These are phyloP conservation scores for Gyromitra esculenta DNA, from an alignment of 2,329 filamentous ascomycete genomes.

Conservation along the genomic window DNA sequence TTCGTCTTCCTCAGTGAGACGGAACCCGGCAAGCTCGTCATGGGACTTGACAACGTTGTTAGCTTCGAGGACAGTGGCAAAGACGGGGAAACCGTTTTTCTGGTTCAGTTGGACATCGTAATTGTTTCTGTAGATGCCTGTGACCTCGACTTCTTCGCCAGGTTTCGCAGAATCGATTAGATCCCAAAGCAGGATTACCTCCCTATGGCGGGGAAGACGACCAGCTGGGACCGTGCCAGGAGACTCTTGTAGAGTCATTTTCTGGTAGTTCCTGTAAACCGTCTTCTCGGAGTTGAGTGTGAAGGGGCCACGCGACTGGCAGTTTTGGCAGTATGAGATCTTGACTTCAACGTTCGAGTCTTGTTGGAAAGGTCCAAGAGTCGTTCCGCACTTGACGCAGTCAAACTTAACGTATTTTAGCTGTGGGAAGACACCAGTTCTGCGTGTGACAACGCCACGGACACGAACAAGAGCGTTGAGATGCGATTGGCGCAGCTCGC, in stretches of 20 bases:
- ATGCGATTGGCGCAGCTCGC: conserved; percentile 92
- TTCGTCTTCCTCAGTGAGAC: conserved; percentile 93
- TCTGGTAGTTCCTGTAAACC: conserved; percentile 98
- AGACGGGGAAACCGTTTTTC: conserved; percentile 97
- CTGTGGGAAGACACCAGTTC: conserved; percentile 95
- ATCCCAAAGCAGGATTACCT: conserved; percentile 96
- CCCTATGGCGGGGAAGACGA: conserved; percentile 88
- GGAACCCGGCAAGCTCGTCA: conserved; percentile 95
- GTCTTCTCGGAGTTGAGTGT: conserved; percentile 97
- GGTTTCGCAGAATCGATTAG: conserved; percentile 96
- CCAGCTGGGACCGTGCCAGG: conserved; percentile 96
- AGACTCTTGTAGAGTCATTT: conserved; percentile 94
- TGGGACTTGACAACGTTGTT: conserved; percentile 98
- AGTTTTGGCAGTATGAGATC: conserved; percentile 95
- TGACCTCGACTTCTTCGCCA: conserved; percentile 96
- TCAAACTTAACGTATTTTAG: conserved; percentile 99
- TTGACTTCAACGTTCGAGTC: conserved; percentile 97
- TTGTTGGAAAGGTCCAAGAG: conserved; percentile 94
- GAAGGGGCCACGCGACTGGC: conserved; percentile 93
- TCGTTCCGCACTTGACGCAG: conserved; percentile 90
- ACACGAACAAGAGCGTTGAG: conserved; percentile 95
- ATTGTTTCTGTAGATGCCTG: conserved; percentile 96
- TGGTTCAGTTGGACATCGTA: conserved; percentile 98
- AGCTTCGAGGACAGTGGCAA: conserved; percentile 95
- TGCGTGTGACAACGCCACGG: conserved; percentile 91